Evolutionary conservation across 208 protist species (phyloP).

Genomic region (Leptomonas seymouri): DNA sequence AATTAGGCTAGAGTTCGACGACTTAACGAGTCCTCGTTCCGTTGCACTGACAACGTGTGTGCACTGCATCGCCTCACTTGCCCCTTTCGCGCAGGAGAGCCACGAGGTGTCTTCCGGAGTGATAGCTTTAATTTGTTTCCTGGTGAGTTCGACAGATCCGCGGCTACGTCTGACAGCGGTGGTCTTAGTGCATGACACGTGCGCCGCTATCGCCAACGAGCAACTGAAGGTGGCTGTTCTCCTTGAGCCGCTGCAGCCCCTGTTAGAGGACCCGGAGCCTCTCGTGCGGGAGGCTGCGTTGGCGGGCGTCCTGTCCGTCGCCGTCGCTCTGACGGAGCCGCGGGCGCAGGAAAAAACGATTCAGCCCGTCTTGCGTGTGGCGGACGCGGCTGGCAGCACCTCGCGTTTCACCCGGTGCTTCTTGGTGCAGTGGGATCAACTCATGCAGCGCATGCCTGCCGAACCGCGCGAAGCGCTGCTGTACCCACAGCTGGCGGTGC

Average conservation of each 20-base stretch:
- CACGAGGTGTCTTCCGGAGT: conserved; percentile 43
- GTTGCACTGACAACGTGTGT: conserved; percentile 28
- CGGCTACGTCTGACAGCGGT: conserved; percentile 51
- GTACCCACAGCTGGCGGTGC: conserved; percentile 54
- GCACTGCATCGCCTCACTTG: conserved; percentile 36
- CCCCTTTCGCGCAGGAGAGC: conserved; percentile 38
- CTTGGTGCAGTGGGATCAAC: conserved; percentile 54
- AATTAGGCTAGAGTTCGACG: conserved; percentile 18
- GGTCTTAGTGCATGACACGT: conserved; percentile 47
- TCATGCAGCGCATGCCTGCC: conserved; percentile 58
- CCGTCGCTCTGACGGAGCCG: conserved; percentile 37
- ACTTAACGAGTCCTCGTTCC: conserved; percentile 21
- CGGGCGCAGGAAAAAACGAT: conserved; percentile 56
- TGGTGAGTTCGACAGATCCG: conserved; percentile 31
- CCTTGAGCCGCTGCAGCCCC: conserved; percentile 44
- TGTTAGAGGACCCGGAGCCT: conserved; percentile 55
- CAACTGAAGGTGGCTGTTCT: conserved; percentile 41
- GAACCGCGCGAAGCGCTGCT: conserved; percentile 70
- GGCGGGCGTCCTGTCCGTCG: conserved; percentile 45
- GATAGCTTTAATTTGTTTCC: conserved; percentile 43
- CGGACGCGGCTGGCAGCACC: conserved; percentile 49
- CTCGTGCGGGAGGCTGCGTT: conserved; percentile 62
- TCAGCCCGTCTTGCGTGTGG: conserved; percentile 35
- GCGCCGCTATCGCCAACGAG: conserved; percentile 38
- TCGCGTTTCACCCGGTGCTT: conserved; percentile 47